A percentile compares a stretch with the other conserved stretches of the same genome.
These are phyloP conservation scores for Cytospora mali DNA, from an alignment of 2,329 filamentous ascomycete genomes.

Conservation along the genomic window DNA sequence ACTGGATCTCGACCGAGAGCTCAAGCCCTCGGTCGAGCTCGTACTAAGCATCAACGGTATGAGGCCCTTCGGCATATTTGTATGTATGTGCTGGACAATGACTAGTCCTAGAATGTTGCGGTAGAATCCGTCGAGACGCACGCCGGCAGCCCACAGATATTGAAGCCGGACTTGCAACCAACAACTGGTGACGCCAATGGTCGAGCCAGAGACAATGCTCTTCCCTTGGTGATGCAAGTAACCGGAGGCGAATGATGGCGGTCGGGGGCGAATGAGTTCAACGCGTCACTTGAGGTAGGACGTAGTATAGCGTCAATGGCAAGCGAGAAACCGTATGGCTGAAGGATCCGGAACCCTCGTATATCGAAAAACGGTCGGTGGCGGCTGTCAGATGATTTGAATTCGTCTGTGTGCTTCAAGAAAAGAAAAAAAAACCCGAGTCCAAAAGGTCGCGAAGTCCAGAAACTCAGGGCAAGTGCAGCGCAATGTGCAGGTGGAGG, in stretches of 20 bases:
- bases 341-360: neutral
- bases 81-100: neutral
- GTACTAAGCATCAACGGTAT: constrained; percentile 28
- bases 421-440: too few species aligned
- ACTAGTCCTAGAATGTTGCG: constrained; percentile 1
- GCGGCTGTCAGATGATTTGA: neutral
- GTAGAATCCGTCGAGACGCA: neutral
- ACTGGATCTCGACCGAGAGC: constrained; percentile 44
- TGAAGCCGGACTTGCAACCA: neutral
- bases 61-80: constrained; percentile 26
- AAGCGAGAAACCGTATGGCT: neutral
- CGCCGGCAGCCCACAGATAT: neutral
- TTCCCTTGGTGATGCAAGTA: neutral
- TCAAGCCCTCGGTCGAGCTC: constrained; percentile 29
- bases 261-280: neutral
- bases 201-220: neutral
- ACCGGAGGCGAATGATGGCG: neutral
- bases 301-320: neutral
- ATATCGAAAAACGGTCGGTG: neutral
- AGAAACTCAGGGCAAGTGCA: constrained; percentile 4
- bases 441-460: neutral
- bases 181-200: too few species aligned
- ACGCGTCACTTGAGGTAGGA: neutral
- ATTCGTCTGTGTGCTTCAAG: neutral
- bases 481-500: neutral